Evolutionary conservation across 2,329 filamentous ascomycete species (phyloP), one percentile per base, ranked within the genome.

Genomic region (Dichotomopilus funicola): DNA sequence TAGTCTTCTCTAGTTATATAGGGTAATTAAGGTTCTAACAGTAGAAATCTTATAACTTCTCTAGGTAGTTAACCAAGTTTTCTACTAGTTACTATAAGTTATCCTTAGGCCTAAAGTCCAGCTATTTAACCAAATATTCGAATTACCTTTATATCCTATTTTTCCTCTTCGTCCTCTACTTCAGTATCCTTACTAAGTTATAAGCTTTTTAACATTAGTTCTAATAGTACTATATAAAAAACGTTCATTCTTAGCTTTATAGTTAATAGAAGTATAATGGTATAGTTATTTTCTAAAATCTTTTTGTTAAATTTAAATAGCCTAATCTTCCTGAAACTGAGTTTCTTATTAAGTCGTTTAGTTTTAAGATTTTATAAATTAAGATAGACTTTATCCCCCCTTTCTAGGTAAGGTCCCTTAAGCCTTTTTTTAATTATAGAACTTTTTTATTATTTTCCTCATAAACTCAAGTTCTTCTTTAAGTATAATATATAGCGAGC

Each of bases 211-310:
- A 35, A 43, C 49, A 34, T 51, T 49, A 12, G 44, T 54, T 59
- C 53, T n/a, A 59, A 31, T 19, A 56, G 57, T 13, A 35, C 51
- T 35, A 59, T 54, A 13, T 59, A 11, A 37, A 58, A 52, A 27
- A 58, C 12, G n/a, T 58, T 45, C 5, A 43, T 51, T 37, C 9
- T 13, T 41, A 58, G 6, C 31, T 27, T 38, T 11, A 55, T 59
- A 2, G 49, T 38, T n/a, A 12, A n/a, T 46, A 33, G 49, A 31
- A 58, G 27, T 13, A 11, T 33, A 5, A 58, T 40, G 51, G 7
- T 27, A 27, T 58, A 58, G 27, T 55, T 51, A 27, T 35, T 34
- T 11, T 9, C 19, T 33, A 35, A 55, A 41, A 58, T 49, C n/a
- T 38, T 38, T 9, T 53, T 13, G 5, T 53, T n/a, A n/a, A 55